Evolutionary conservation across 2,329 filamentous ascomycete genomes (phyloP), one percentile per base, ranked within the genome.

Genomic region (Exophiala sp.): DNA sequence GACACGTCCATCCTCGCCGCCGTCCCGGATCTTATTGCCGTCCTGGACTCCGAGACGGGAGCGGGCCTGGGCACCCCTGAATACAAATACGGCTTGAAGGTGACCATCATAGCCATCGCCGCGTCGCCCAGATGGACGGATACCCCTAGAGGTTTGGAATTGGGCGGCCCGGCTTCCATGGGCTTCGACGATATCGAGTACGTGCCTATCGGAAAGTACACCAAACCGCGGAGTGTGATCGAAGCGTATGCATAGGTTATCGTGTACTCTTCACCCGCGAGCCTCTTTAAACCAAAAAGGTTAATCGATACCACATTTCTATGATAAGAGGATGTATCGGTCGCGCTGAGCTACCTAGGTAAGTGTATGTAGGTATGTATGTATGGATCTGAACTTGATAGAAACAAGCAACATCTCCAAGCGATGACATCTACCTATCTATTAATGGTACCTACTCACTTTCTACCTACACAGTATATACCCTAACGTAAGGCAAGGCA

Each of bases 41-140:
- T 81, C 7, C 71, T 81, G 13, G 78, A 80, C 48, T 72, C 75
- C 4, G 74, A 78, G 53, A 78, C 74, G 8, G 79, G 78, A 22
- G 72, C 78, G 55, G 77, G 76, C 0, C 67, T 81, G 5, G 78
- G 78, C 0, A 77, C 75, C 0, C 78, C 74, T 0, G 78, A 81
- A 57, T 81, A 66, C 65, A 18, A 51, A 11, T 79, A 78, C 43
- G 76, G 76, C 0, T 56, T 78, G 3, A 64, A 43, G 37, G 75
- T 78, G 0, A 72, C 62, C 22, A 74, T 79, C 1, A 49, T 79
- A 5, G 75, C 74, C 1, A 71, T 76, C 2, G 77, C 79, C 1
- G 78, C 79, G 0, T 79, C 82, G 46, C 64, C 81, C 4, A 74
- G 81, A 32, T 81, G 77, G 76, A 77, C 50, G 2, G 53, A 72